Evolutionary conservation across 495 filamentous ascomycete genomes (phyloP).

Genomic region (Geopyxis carbonaria): DNA sequence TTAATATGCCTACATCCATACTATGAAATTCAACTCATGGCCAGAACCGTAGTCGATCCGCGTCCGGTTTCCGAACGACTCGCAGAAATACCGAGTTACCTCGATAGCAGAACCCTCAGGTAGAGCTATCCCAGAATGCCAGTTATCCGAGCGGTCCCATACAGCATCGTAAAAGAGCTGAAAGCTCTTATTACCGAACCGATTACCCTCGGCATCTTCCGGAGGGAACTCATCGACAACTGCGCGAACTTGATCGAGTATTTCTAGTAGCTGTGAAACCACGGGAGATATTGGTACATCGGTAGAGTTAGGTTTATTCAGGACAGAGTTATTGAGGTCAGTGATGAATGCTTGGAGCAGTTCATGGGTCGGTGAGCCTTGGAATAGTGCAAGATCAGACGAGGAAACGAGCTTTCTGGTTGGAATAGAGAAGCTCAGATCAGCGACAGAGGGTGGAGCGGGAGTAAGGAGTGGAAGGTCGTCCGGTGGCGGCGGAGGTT

Average conservation of each 20-base stretch:
- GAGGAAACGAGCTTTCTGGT: constrained; percentile 60
- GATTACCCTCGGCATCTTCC: constrained; percentile 65
- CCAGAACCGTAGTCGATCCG: constrained; percentile 96
- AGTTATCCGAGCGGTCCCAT: constrained; percentile 32
- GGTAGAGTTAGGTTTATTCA: constrained; percentile 55
- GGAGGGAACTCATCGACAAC: constrained; percentile 53
- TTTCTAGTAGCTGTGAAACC: constrained; percentile 45
- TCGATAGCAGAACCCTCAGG: constrained; percentile 44
- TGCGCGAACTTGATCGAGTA: constrained; percentile 49
- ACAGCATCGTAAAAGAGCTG: constrained; percentile 63
- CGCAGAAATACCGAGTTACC: constrained; percentile 57
- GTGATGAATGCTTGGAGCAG: constrained; percentile 75
- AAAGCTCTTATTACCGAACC: constrained; percentile 90
- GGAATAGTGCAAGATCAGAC: constrained; percentile 66
- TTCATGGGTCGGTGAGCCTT: constrained; percentile 56
- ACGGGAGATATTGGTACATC: constrained; percentile 36
- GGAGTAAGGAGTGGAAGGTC: constrained; percentile 44
- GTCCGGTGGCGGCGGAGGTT: constrained; percentile 41
- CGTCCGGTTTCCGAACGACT: constrained; percentile 67
- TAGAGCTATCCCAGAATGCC: constrained; percentile 41
- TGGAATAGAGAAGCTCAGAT: constrained; percentile 46
- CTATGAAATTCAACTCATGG: constrained; percentile 89
- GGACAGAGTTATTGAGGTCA: constrained; percentile 62
- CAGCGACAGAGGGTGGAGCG: constrained; percentile 46
- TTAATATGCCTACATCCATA: constrained; percentile 46